Base-by-base conservation (phyloP, 345 rosid species). In the Cardiospermum halicacabum region DNA sequence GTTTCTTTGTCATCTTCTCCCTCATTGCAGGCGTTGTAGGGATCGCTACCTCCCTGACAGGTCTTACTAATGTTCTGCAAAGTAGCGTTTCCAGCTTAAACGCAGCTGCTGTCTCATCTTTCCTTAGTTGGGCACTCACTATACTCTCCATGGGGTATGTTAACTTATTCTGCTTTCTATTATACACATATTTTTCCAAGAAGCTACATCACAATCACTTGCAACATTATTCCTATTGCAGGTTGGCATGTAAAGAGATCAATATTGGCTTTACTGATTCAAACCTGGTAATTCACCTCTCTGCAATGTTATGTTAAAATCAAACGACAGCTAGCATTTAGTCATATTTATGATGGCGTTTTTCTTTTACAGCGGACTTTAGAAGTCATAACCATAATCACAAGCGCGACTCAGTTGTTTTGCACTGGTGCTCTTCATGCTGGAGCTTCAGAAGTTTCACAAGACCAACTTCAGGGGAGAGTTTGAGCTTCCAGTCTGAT, bases 171-270 rank as follows among this genome's bases (percentile, higher is more conserved):
- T 56, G 9, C 54, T 30, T 9, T 48, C 37, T 64, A 5, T n/a
- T n/a, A n/a, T n/a, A n/a, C n/a, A n/a, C n/a, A n/a, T n/a, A n/a
- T n/a, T n/a, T n/a, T n/a, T n/a, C n/a, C 37, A 57, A n/a, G 7
- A 19, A 16, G 19, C 32, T 58, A 30, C 2, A n/a, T 0, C 6
- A 1, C 27, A 7, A 18, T 25, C 43, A 39, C 28, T 18, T 40
- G 3, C 11, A 3, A 21, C n/a, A 26, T 59, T 16, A 3, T 36
- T 27, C 43, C 32, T 69, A 31, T n/a, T 70, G 64, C 85, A 92
- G 98, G 73, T 77, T 92, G 78, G 98, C 89, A 1, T 85, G 96
- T 50, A 89, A 89, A 57, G 98, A 92, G 81, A 92, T 92, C 55
- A 22, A 82, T 53, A 51, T 85, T 42, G 91, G 98, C 30, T 89